Evolutionary conservation across 2,329 filamentous ascomycete genomes (phyloP).

Genomic region (Fusarium verrucosum): DNA sequence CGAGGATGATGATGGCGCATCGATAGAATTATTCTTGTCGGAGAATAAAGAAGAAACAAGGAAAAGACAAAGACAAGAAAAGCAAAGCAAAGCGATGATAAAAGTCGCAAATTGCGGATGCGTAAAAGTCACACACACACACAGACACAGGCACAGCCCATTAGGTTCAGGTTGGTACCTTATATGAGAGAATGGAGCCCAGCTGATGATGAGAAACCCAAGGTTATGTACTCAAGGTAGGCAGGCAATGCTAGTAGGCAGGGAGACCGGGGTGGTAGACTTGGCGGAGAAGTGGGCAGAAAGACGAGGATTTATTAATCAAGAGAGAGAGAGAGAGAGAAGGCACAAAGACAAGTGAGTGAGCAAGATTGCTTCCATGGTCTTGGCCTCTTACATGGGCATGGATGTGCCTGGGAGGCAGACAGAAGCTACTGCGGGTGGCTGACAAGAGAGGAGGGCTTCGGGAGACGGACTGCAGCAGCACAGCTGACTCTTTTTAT

Average conservation of each 20-base stretch:
- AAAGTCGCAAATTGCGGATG: slow-evolving; percentile 5
- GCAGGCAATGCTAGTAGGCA: slow-evolving; percentile 19
- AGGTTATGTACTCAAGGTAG: slow-evolving; percentile 6
- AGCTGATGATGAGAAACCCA: slow-evolving; percentile 33
- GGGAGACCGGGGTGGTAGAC: slow-evolving; percentile 16
- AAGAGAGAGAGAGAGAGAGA: background rate
- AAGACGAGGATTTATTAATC: slow-evolving; percentile 1
- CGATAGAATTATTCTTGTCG: background rate
- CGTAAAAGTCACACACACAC: background rate
- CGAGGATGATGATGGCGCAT: slow-evolving; percentile 32
- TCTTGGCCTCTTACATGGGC: slow-evolving; percentile 15
- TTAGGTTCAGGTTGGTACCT: slow-evolving; percentile 24
- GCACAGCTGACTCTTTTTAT: slow-evolving; percentile 31
- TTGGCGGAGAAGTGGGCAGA: slow-evolving; percentile 35
- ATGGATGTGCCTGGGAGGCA: slow-evolving; percentile 37
- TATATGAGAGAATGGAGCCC: slow-evolving; percentile 29
- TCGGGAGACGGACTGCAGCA: too few species aligned
- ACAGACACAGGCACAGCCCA: slow-evolving; percentile 5
- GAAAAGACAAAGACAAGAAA: slow-evolving; percentile 2
- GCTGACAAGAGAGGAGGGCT: too few species aligned
- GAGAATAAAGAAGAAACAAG: background rate
- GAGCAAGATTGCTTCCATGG: slow-evolving; percentile 8
- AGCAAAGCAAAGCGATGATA: slow-evolving; percentile 1
- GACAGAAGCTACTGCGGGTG: slow-evolving; percentile 20
- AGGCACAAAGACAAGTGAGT: slow-evolving; percentile 14